Evolutionary conservation across 2,329 filamentous ascomycete species (phyloP).

Genomic region (Macrophomina tecta): DNA sequence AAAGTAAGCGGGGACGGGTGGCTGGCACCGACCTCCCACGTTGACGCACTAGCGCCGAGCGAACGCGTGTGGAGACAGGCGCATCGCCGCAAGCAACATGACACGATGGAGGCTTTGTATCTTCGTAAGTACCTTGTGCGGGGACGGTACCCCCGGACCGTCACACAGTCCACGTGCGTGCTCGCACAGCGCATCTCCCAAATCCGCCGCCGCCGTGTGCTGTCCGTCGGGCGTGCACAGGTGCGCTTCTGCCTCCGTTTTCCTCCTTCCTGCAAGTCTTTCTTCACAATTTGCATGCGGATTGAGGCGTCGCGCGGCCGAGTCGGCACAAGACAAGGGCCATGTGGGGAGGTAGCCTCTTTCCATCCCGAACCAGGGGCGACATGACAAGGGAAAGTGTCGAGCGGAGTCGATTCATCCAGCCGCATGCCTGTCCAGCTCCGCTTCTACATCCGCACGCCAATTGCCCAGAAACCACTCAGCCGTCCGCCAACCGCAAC

Average conservation of each 20-base stretch:
- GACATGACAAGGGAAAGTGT: slow-evolving; percentile 1
- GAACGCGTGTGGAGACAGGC: slow-evolving; percentile 21
- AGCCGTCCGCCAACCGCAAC: slow-evolving; percentile 13
- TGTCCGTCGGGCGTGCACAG: no score
- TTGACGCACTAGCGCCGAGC: slow-evolving; percentile 9
- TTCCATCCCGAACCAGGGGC: background rate
- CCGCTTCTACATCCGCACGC: slow-evolving; percentile 9
- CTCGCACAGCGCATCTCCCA: background rate
- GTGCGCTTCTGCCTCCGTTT: no score
- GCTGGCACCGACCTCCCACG: slow-evolving; percentile 20
- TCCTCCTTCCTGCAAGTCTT: no score
- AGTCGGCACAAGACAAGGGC: background rate
- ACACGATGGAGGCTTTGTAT: slow-evolving; percentile 15
- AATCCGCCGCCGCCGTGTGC: background rate
- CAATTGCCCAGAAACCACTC: slow-evolving; percentile 16
- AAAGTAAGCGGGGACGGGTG: slow-evolving; percentile 25
- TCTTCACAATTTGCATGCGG: background rate
- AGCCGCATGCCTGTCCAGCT: slow-evolving; percentile 15
- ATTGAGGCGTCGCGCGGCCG: background rate
- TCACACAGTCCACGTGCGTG: background rate
- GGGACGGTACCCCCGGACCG: slow-evolving; percentile 3
- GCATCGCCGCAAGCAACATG: slow-evolving; percentile 15
- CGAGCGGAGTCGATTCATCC: slow-evolving; percentile 4
- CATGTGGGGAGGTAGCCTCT: background rate
- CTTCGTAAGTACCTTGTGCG: slow-evolving; percentile 13